Base-by-base conservation (phyloP, 2,329 filamentous ascomycete species). In the Hyphodiscus sp. region DNA sequence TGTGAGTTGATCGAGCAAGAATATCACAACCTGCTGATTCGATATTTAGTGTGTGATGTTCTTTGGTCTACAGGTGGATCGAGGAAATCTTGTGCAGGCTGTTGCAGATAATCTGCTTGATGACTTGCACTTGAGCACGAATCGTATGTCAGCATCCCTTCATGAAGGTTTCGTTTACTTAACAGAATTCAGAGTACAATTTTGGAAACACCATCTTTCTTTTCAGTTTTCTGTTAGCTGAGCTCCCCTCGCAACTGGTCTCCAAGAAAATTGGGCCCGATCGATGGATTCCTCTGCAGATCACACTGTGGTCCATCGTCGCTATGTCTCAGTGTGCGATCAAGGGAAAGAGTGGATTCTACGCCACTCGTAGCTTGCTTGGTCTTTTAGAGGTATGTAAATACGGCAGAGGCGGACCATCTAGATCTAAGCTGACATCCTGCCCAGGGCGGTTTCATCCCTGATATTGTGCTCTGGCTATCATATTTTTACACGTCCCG, bases 401-500 rank as follows among this genome's bases (percentile, higher is more conserved):
- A n/a, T 68, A 45, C 45, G 51, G 47, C 13, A 10, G 43, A 4
- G 5, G n/a, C 16, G 10, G 23, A 19, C 18, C 19, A 41, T 26
- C 9, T 20, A 18, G 16, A 16, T 23, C 45, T 6, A 38, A 20
- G 13, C 38, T 56, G 26, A 54, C 41, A 29, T 20, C 1, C 50
- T 13, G 42, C 49, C 13, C 18, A 79, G 65, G 80, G 80, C 20
- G 81, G 80, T 0, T 85, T 85, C 58, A 84, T 85, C 48, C 80
- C 81, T 0, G 81, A 83, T 55, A 80, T 81, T 20, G 78, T 87
- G 15, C 71, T 87, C 0, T 90, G 85, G 68, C 73, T 89, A 5
- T 84, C 81, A 2, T 91, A 91, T 68, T 91, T 86, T 69, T 91
- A 90, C 71, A 90, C 81, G 45, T 81, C 81, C 0, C 76, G 76